These are phyloP conservation scores for Saccharomycopsis guyanensis DNA, from an alignment of 805 yeast genomes.

Conservation along the genomic window DNA sequence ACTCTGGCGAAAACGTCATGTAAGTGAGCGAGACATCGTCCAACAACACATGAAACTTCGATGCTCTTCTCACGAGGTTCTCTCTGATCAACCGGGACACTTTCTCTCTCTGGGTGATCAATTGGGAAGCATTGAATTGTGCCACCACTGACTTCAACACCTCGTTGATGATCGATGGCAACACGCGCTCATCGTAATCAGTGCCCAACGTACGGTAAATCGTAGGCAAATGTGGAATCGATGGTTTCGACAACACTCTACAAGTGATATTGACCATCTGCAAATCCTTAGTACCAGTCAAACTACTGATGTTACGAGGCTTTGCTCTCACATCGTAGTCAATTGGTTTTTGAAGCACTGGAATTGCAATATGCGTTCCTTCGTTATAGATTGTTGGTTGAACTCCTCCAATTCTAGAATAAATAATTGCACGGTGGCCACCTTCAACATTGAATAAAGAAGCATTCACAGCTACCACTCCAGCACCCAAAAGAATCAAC, in stretches of 20 bases:
- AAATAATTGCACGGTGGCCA: constrained; percentile 96
- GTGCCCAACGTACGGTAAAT: constrained; percentile 88
- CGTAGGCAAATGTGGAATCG: constrained; percentile 65
- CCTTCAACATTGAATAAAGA: constrained; percentile 87
- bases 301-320: constrained; percentile 91
- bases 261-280: constrained; percentile 99
- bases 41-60: constrained; percentile 74
- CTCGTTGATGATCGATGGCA: constrained; percentile 97
- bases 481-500: constrained; percentile 48
- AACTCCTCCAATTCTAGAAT: constrained; percentile 81
- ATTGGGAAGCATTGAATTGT: constrained; percentile 95
- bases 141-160: constrained; percentile 96
- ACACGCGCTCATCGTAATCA: constrained; percentile 94
- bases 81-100: constrained; percentile 90
- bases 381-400: constrained; percentile 76
- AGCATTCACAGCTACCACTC: constrained; percentile 43
- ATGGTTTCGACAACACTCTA: constrained; percentile 90
- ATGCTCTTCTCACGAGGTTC: constrained; percentile 82
- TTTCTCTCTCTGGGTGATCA: constrained; percentile 97
- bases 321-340: constrained; percentile 94
- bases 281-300: constrained; percentile 96
- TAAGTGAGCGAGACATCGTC: constrained; percentile 96
- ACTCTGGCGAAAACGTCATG: constrained; percentile 97
- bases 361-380: constrained; percentile 91
- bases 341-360: constrained; percentile 91